Base-by-base conservation (phyloP, 441 rosid genomes). In the Mallotus japonicus region DNA sequence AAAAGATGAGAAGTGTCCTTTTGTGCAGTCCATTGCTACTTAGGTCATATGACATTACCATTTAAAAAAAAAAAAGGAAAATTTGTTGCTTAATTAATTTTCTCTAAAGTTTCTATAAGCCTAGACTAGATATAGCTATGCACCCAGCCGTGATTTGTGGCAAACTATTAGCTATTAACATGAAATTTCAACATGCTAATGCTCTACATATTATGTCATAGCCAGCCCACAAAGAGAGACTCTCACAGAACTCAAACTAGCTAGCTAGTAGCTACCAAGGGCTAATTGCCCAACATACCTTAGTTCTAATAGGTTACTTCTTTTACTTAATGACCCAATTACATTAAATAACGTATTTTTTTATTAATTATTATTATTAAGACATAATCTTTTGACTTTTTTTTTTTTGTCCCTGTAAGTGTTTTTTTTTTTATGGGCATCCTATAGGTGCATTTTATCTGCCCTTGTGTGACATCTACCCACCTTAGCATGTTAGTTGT, bases 141-240 rank as follows among this genome's bases (percentile, higher is more conserved):
- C 28, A 16, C 46, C 46, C 32, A 16, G 46, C 78, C 85, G 85
- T 82, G 55, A 79, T 72, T 77, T 72, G 42, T 75, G 85, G 81
- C 85, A 73, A 70, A 75, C 64, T 69, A 70, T 37, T 60, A 65
- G 77, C 73, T 20, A 54, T 10, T 69, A 65, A 55, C 66, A 47
- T 17, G 19, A 53, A 11, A n/a, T 14, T 24, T 28, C 0, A 3
- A 0, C 24, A 62, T 58, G 71, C 37, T 37, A 15, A 16, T 56
- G 3, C 1, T 10, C 2, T 42, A 8, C 46, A 28, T 2, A 37
- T 12, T 37, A 14, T 63, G 50, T 14, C 69, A 22, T 65, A 46
- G 69, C 55, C 56, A 46, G 69, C 55, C 69, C 69, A 65, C 69
- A 65, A 65, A 16, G 37, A 65, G 22, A 15, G 55, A 65, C 69